phyloP scores from a whole-genome alignment of 2,329 filamentous ascomycete species.

The Didymella lethalis region DNA sequence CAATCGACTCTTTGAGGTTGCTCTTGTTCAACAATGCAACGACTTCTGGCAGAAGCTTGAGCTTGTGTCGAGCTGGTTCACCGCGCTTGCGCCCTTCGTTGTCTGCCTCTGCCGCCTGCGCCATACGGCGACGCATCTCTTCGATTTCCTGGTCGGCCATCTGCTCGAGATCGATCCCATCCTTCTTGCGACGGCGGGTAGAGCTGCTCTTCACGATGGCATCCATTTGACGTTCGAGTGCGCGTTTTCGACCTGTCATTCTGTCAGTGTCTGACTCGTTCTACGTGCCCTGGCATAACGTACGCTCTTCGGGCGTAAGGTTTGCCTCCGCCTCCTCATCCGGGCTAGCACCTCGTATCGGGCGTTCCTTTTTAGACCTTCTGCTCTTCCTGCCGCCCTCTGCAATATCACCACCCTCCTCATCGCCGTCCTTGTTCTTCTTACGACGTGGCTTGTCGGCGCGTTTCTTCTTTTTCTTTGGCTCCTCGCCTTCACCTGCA shows the following conservation, averaged over 20 bases:
- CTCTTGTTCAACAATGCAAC: conserved; percentile 88
- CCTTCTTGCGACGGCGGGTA: conserved; percentile 76
- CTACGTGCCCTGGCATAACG: conserved; percentile 42
- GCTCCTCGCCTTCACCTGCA: conserved; percentile 66
- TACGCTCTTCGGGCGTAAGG: conserved; percentile 83
- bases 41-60: conserved; percentile 92
- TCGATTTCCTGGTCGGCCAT: conserved; percentile 91
- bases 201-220: conserved; percentile 86
- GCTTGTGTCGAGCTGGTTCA: conserved; percentile 87
- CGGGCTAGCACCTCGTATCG: conserved; percentile 47
- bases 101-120: conserved; percentile 85
- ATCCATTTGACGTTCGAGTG: conserved; percentile 86
- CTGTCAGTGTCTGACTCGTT: neutral
- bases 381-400: conserved; percentile 63
- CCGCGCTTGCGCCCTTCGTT: conserved; percentile 80
- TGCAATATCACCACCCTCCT: conserved; percentile 58
- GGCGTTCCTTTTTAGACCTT: conserved; percentile 54
- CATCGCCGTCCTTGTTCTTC: conserved; percentile 57
- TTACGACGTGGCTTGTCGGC: conserved; percentile 63
- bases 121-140: conserved; percentile 87
- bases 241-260: conserved; percentile 70
- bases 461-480: conserved; percentile 73
- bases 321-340: conserved; percentile 78
- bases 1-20: conserved; percentile 80
- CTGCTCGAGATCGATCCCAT: conserved; percentile 90